Evolutionary conservation across 1,284 basidiomycete species (phyloP).

Genomic region (Cutaneotrichosporon sp.): DNA sequence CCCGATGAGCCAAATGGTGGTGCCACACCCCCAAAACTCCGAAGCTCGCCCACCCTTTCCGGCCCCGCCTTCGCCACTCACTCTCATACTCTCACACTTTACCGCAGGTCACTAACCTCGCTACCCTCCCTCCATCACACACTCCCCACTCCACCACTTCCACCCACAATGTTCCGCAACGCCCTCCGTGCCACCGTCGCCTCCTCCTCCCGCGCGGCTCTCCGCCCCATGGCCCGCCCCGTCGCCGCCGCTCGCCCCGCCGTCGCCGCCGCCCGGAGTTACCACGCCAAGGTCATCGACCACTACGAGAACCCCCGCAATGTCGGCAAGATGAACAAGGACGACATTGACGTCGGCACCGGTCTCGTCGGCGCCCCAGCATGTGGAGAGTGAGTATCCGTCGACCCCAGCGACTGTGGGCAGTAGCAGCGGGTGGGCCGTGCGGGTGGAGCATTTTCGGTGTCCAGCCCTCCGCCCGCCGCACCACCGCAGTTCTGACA

Average conservation of each 20-base stretch:
- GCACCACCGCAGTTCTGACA: not conserved
- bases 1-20: no score
- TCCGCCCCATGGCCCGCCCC: conserved; percentile 18
- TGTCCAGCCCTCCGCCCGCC: not conserved
- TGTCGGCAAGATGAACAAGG: conserved; percentile 60
- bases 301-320: conserved; percentile 96
- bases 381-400: conserved; percentile 50
- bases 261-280: conserved; percentile 58
- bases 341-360: conserved; percentile 66
- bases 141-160: not conserved
- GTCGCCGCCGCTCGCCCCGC: conserved; percentile 16
- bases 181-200: conserved; percentile 35
- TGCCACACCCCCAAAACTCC: conserved; percentile 2
- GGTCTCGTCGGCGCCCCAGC: conserved; percentile 87
- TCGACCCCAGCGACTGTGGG: not conserved
- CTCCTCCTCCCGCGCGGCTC: conserved; percentile 31
- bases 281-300: conserved; percentile 92
- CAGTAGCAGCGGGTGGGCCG: not conserved
- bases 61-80: conserved; percentile 8
- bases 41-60: not conserved
- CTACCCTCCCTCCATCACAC: not conserved
- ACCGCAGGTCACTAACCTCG: conserved; percentile 9
- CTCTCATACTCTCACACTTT: conserved; percentile 4
- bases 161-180: conserved; percentile 31
- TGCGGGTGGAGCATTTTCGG: not conserved